Base-by-base conservation (phyloP, 192 early-diverging fungal species). In the Spinellus fusiger region DNA sequence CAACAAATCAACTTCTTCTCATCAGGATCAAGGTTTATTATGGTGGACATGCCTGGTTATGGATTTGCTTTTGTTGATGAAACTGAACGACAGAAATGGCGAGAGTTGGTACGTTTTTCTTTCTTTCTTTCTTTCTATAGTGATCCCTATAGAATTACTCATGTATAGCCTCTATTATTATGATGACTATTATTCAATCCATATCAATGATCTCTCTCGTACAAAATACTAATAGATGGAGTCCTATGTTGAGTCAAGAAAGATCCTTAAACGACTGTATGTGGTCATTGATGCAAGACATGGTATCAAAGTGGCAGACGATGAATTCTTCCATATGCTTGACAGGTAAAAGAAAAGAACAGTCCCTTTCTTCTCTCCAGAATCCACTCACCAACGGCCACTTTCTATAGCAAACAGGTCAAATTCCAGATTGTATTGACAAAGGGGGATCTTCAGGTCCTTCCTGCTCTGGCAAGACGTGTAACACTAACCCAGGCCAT, bases 31-130 rank as follows among this genome's bases (percentile, higher is more conserved):
- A 77, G 81, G 51, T 83, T 89, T 54, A 74, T 79, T 48, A 71
- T 91, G 50, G 78, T 89, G 3, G 89, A 91, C 63, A 89, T 91
- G 89, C 89, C 89, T 6, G 89, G 89, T 47, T 89, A 89, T 66
- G 89, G 89, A 28, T 91, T 91, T 72, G 89, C 89, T 3, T 87
- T 79, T 73, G 86, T 77, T 23, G 83, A 89, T 38, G 84, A 88
- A n/a, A 78, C 77, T 34, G 65, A 73, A 20, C 59, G 73, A 26
- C 18, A 57, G 27, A 34, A 63, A 23, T 91, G 89, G 89, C 61
- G 62, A 63, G 69, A 82, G 31, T 40, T 91, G 77, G 82, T 86
- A 73, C 16, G 61, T 46, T 16, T 25, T 53, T 27, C 5, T 28
- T 16, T 56, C 31, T 16, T 6, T 13, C 7, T 8, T 1, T 25